Evolutionary conservation across 495 filamentous ascomycete genomes (phyloP).

Genomic region (Achaetomiella virescens): DNA sequence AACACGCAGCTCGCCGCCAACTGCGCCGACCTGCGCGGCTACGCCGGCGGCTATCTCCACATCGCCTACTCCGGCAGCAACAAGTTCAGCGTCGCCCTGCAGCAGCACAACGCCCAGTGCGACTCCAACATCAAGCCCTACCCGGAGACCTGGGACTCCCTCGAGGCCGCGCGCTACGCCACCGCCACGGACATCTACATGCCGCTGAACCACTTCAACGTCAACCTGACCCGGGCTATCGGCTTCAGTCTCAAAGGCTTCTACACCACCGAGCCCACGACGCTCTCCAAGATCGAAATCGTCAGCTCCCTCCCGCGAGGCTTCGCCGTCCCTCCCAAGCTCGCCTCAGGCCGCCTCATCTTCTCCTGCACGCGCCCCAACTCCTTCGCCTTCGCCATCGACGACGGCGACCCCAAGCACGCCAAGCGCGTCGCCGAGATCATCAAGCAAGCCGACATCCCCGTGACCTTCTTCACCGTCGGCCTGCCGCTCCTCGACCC

Average conservation of each 20-base stretch:
- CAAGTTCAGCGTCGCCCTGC: slow-evolving; percentile 62
- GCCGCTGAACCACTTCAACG: slow-evolving; percentile 65
- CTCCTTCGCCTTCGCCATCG: slow-evolving; percentile 75
- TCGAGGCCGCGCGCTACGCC: slow-evolving; percentile 64
- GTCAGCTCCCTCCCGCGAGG: slow-evolving; percentile 46
- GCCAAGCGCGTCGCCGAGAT: slow-evolving; percentile 61
- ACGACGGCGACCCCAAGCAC: slow-evolving; percentile 61
- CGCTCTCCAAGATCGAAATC: slow-evolving; percentile 58
- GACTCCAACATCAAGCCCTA: slow-evolving; percentile 54
- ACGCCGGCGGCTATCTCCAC: slow-evolving; percentile 59
- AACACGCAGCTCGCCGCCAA: slow-evolving; percentile 56
- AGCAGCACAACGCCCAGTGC: slow-evolving; percentile 65
- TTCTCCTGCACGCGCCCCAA: slow-evolving; percentile 66
- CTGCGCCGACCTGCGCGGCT: slow-evolving; percentile 57
- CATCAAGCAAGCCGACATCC: slow-evolving; percentile 55
- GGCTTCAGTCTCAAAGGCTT: slow-evolving; percentile 67
- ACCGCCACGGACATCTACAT: slow-evolving; percentile 60
- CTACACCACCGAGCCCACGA: slow-evolving; percentile 48
- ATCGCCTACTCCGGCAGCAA: slow-evolving; percentile 61
- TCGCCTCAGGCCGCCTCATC: slow-evolving; percentile 54
- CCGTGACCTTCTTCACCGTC: slow-evolving; percentile 75
- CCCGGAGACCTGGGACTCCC: slow-evolving; percentile 67
- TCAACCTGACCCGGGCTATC: slow-evolving; percentile 53
- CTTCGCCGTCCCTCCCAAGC: slow-evolving; percentile 53
- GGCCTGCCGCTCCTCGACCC: slow-evolving; percentile 57